Evolutionary conservation across 2,329 filamentous ascomycete species (phyloP).

Genomic region (Monosporascus sp.): DNA sequence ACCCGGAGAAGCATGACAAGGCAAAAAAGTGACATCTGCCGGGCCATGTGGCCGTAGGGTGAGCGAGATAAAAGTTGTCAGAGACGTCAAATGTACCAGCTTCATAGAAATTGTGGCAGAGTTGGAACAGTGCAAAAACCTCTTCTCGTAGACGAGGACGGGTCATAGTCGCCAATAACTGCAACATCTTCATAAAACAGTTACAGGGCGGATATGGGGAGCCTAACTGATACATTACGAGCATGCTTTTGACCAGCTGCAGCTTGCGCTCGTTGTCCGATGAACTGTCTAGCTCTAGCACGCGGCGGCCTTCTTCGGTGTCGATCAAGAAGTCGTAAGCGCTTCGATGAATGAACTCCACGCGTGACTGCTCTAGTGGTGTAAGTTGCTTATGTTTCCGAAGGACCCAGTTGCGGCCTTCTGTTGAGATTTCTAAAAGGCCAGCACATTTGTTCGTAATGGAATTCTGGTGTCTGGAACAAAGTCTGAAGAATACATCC

Average conservation of each 20-base stretch:
- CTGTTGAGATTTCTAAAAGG: background rate
- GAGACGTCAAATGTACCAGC: too few species aligned
- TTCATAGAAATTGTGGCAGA: too few species aligned
- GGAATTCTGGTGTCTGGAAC: background rate
- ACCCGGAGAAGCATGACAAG: too few species aligned
- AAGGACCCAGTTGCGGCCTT: background rate
- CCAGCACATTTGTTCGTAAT: constrained; percentile 1
- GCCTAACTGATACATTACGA: too few species aligned
- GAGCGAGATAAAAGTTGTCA: too few species aligned
- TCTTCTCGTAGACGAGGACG: too few species aligned
- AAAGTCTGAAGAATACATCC: background rate
- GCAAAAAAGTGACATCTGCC: too few species aligned
- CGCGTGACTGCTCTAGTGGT: background rate
- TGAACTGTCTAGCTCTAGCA: background rate
- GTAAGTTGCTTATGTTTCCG: background rate
- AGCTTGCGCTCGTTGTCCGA: too few species aligned
- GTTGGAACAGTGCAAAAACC: too few species aligned
- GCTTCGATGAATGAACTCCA: constrained; percentile 4
- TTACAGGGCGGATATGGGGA: accelerated
- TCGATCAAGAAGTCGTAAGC: constrained; percentile 3
- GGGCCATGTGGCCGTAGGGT: too few species aligned
- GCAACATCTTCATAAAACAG: accelerated
- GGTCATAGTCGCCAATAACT: too few species aligned
- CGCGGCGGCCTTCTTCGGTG: constrained; percentile 1
- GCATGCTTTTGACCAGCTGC: too few species aligned